Conservation (phyloP, 768 basidiomycete species). For the Xerocomus spinulosus region DNA sequence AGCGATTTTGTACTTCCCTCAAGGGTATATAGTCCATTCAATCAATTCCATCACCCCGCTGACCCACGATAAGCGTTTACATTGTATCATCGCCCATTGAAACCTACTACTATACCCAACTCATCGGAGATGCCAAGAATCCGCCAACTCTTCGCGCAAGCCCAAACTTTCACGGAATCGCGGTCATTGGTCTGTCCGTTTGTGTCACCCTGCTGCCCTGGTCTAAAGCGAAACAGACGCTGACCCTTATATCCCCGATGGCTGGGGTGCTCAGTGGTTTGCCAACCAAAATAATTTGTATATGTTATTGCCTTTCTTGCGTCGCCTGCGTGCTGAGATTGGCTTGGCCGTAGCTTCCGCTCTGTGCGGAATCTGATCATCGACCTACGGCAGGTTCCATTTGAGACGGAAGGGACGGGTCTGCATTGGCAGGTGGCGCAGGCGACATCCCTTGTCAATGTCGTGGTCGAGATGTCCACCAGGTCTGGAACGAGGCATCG, state of each 20-base stretch:
- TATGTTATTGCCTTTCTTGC: neutral
- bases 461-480: conserved; percentile 66
- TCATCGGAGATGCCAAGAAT: conserved; percentile 70
- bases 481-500: conserved; percentile 59
- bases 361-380: conserved; percentile 73
- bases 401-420: conserved; percentile 52
- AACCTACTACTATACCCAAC: conserved; percentile 70
- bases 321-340: conserved; percentile 2
- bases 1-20: conserved; percentile 70
- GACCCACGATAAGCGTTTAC: conserved; percentile 49
- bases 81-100: conserved; percentile 61
- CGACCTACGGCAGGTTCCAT: conserved; percentile 54
- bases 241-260: conserved; percentile 63
- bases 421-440: conserved; percentile 84
- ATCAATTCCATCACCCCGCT: neutral
- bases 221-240: conserved; percentile 42
- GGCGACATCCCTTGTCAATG: conserved; percentile 67
- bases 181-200: conserved; percentile 57
- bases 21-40: conserved; percentile 40
- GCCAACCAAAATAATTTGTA: conserved; percentile 22
- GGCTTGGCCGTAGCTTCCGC: conserved; percentile 45
- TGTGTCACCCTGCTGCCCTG: neutral
- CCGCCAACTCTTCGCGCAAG: conserved; percentile 67
- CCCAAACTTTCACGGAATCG: conserved; percentile 59
- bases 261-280: conserved; percentile 29